phyloP scores from a whole-genome alignment of 1,284 basidiomycete genomes.

The Malassezia dermatis region DNA sequence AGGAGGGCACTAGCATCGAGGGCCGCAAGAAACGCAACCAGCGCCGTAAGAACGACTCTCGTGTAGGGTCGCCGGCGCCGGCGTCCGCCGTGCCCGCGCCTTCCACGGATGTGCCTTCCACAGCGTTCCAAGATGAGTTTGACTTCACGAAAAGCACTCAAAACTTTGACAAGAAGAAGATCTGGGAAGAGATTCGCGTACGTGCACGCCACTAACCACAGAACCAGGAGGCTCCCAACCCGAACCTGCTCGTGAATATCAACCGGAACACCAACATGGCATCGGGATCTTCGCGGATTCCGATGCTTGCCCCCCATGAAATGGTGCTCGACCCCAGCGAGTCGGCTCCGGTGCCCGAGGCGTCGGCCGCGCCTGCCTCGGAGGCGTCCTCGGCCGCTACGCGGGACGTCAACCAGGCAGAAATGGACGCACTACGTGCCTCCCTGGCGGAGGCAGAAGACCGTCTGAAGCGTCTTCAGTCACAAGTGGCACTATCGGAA shows the following conservation, averaged over 20 bases:
- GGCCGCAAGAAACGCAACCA: not conserved
- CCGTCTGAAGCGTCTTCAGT: not conserved
- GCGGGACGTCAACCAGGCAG: not conserved
- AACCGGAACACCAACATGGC: constrained; percentile 2
- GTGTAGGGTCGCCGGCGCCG: not conserved
- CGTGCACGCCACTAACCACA: not conserved
- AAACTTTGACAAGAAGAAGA: constrained; percentile 18
- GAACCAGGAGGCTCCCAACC: constrained; percentile 5
- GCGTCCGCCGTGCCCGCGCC: not conserved
- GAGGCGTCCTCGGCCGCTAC: not conserved
- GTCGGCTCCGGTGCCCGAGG: not conserved
- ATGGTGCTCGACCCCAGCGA: constrained; percentile 8
- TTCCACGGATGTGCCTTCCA: not conserved
- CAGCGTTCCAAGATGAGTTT: constrained; percentile 5
- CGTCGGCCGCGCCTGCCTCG: not conserved
- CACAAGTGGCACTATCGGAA: constrained; percentile 10
- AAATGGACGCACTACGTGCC: not conserved
- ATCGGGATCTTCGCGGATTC: not conserved
- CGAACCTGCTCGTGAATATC: constrained; percentile 9
- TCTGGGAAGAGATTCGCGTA: constrained; percentile 19
- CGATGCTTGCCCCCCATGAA: constrained; percentile 15
- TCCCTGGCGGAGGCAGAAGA: not conserved
- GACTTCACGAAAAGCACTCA: constrained; percentile 17
- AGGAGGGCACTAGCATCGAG: not conserved
- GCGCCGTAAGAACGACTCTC: not conserved